Evolutionary conservation across 2,329 filamentous ascomycete genomes (phyloP), one percentile per base, ranked within the genome.

Genomic region (Phyllosticta citriasiana): DNA sequence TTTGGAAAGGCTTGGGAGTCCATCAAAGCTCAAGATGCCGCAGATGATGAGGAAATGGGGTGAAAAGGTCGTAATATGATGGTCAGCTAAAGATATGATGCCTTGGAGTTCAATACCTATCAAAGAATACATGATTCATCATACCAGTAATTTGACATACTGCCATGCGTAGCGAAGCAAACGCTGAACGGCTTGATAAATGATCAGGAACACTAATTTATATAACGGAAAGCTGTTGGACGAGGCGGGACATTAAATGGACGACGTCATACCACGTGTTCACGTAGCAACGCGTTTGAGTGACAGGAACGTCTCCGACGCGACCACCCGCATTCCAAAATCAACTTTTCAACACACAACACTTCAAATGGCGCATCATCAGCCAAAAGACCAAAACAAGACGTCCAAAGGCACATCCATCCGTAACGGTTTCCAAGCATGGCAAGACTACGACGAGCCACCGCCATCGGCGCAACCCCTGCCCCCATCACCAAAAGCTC

Each of bases 391-490:
- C 7, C 40, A n/a, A n/a, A 16, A 16, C 4, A 47, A 2, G 14
- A 5, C 14, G 6, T 16, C 40, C 12, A 47, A 47, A 47, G n/a
- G 40, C 16, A 16, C 40, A 0, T 47, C 14, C 2, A 47, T 7
- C 6, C 12, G n/a, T 14, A n/a, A 7, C 16, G n/a, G 3, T 5
- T 47, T 47, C 14, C 14, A n/a, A 14, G n/a, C 14, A 14, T 47
- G 40, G 40, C 14, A 47, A n/a, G 40, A 47, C 40, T 47, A n/a
- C 40, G 16, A 47, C 40, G n/a, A 16, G n/a, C 59, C 59, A 47
- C 59, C 59, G 22, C 59, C 59, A 7, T 61, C 59, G n/a, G 55
- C 55, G 50, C 59, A 61, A 57, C 59, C 59, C 40, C 54, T 57
- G 55, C 59, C 59, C 52, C 53, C 47, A 22, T 57, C 54, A 22